Evolutionary conservation across 2,329 filamentous ascomycete species (phyloP).

Genomic region (Xylaria sp.): DNA sequence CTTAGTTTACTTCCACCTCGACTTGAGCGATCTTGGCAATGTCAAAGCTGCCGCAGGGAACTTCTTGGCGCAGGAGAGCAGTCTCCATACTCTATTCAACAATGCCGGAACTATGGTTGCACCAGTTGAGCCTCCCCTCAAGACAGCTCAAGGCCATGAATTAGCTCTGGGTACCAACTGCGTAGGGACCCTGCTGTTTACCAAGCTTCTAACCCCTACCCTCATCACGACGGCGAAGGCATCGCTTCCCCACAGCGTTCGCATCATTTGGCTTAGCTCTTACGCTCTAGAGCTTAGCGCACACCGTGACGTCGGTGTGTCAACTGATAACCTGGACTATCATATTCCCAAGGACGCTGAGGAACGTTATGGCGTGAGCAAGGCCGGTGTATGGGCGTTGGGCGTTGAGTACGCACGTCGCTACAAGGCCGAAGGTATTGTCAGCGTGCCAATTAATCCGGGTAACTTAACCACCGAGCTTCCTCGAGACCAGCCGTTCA

Average conservation of each 20-base stretch:
- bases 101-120: constrained; percentile 22
- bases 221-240: background rate
- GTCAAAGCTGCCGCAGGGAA: constrained; percentile 10
- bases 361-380: constrained; percentile 26
- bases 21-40: constrained; percentile 15
- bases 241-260: constrained; percentile 6
- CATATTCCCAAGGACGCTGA: background rate
- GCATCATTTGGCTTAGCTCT: constrained; percentile 28
- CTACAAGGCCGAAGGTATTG: constrained; percentile 8
- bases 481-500: constrained; percentile 9
- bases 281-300: constrained; percentile 8
- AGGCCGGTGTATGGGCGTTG: background rate
- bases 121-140: background rate
- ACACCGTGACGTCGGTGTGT: background rate
- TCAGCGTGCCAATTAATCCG: constrained; percentile 27
- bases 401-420: constrained; percentile 18
- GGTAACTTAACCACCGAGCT: constrained; percentile 9
- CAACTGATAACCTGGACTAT: constrained; percentile 14
- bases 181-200: constrained; percentile 28
- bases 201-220: constrained; percentile 20
- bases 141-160: constrained; percentile 28
- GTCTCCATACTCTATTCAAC: constrained; percentile 27
- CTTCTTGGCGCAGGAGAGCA: constrained; percentile 13
- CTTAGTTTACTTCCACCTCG: constrained; percentile 13
- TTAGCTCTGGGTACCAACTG: constrained; percentile 26